Conservation (phyloP, 345 rosid genomes). For the Brassica rapa region DNA sequence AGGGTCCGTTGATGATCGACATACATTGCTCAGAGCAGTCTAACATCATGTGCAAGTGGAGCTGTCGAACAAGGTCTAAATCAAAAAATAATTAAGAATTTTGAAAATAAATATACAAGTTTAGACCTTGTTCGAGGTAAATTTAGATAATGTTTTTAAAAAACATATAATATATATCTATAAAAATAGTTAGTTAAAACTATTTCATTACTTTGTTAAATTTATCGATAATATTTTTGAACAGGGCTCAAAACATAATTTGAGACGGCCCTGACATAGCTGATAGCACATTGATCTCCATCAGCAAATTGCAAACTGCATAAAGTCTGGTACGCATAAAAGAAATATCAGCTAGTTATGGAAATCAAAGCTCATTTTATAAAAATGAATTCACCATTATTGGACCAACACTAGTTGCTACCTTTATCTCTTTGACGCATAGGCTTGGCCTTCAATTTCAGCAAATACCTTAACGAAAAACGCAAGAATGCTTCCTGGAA, state of each 20-base stretch:
- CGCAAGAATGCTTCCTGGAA: conserved; percentile 44
- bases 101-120: too few relatives aligned
- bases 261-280: too few relatives aligned
- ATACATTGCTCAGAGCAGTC: background rate
- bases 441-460: conserved; percentile 23
- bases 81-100: too few relatives aligned
- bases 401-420: conserved; percentile 6
- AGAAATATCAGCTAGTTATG: conserved; percentile 12
- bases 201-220: too few relatives aligned
- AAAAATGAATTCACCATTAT: background rate
- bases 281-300: conserved; percentile 12
- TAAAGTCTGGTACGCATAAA: conserved; percentile 5
- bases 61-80: too few relatives aligned
- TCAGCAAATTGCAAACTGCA: conserved; percentile 27
- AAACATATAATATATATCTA: too few relatives aligned
- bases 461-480: conserved; percentile 13
- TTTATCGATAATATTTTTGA: too few relatives aligned
- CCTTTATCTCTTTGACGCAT: conserved; percentile 10
- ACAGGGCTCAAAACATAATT: too few relatives aligned
- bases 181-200: too few relatives aligned
- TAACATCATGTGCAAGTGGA: too few relatives aligned
- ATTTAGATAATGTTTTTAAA: too few relatives aligned
- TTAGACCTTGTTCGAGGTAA: too few relatives aligned
- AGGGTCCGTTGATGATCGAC: conserved; percentile 3
- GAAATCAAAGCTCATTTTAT: conserved; percentile 9